These are phyloP conservation scores for Tuber aestivum DNA, from an alignment of 495 filamentous ascomycete genomes.

Conservation along the genomic window DNA sequence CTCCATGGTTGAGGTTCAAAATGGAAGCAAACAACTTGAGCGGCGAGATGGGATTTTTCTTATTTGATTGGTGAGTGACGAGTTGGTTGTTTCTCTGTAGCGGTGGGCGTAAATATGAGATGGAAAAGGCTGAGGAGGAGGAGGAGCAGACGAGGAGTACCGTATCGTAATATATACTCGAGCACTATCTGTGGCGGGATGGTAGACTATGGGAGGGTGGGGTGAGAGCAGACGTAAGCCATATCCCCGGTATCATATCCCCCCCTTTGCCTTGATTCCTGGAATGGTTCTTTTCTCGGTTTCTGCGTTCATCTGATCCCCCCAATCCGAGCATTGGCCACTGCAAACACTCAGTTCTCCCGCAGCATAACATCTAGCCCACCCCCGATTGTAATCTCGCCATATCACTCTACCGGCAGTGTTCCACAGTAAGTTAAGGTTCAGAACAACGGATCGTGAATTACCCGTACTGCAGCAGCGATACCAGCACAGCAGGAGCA, in stretches of 20 bases:
- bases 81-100: not conserved
- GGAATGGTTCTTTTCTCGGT: not conserved
- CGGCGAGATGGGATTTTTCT: not conserved
- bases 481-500: not conserved
- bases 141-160: not conserved
- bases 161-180: not conserved
- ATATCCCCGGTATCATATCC: not conserved
- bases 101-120: not conserved
- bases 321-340: not conserved
- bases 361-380: not conserved
- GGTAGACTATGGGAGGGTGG: not conserved
- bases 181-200: not conserved
- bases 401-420: not conserved
- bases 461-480: not conserved
- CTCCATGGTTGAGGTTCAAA: constrained; percentile 18
- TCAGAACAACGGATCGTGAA: not conserved
- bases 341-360: not conserved
- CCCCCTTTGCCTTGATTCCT: not conserved
- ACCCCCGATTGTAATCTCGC: not conserved
- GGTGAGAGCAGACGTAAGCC: not conserved
- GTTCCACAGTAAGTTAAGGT: not conserved
- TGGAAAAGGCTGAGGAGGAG: not conserved
- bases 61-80: not conserved
- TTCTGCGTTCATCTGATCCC: not conserved
- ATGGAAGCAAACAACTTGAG: not conserved